A percentile compares a stretch with the other conserved stretches of the same genome.
phyloP scores from a whole-genome alignment of 139 green algal species.

The Chlorella sp. region DNA sequence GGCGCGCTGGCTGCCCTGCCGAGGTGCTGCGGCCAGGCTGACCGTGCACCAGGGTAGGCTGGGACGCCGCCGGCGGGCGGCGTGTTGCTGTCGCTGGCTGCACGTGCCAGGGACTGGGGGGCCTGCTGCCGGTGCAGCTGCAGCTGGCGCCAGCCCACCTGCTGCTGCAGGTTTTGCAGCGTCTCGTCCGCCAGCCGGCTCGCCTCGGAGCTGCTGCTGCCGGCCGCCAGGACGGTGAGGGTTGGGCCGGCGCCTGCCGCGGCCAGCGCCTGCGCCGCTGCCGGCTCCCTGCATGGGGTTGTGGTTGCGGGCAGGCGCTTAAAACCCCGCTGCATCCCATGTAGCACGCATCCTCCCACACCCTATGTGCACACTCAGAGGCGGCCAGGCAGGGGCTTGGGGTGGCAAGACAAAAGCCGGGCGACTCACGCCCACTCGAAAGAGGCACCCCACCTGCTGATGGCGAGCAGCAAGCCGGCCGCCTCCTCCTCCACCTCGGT shows the following conservation, averaged over 20 bases:
- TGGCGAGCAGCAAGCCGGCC: not conserved
- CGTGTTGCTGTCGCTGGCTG: not conserved
- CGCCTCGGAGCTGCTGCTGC: not conserved
- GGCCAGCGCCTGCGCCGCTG: not conserved
- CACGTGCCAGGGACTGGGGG: not conserved
- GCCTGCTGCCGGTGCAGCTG: not conserved
- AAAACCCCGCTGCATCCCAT: no score
- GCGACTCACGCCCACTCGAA: no score
- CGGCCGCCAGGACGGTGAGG: not conserved
- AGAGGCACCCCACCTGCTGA: no score
- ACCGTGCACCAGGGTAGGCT: not conserved
- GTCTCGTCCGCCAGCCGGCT: not conserved
- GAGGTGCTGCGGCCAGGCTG: not conserved
- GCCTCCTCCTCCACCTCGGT: not conserved
- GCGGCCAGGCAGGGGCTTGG: no score
- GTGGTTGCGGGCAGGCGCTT: no score
- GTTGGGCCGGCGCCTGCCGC: not conserved
- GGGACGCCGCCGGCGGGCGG: no score
- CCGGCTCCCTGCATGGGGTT: not conserved
- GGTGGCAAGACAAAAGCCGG: no score
- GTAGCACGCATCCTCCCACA: no score
- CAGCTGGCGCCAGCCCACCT: slow-evolving; percentile 2
- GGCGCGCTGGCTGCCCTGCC: not conserved
- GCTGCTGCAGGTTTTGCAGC: not conserved
- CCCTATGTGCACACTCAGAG: no score